phyloP scores from a whole-genome alignment of 1,284 basidiomycete genomes.

The Cutaneotrichosporon sp. region DNA sequence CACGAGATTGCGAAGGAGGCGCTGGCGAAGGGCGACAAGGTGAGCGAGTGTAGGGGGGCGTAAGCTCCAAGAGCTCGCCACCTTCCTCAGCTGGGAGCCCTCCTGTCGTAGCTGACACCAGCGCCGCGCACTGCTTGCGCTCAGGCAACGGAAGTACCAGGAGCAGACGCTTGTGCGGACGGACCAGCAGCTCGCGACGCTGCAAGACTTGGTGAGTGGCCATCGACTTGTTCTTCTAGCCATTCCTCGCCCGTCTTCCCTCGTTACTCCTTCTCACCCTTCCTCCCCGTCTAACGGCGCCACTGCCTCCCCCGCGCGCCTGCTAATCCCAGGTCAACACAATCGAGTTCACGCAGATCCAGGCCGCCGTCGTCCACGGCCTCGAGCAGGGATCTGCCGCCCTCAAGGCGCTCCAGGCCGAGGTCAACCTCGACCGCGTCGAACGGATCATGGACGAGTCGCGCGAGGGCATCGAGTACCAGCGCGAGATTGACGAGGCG shows the following conservation, averaged over 20 bases:
- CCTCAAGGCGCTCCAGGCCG: constrained; percentile 87
- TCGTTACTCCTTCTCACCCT: not conserved
- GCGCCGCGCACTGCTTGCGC: constrained; percentile 73
- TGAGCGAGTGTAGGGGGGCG: too few species aligned
- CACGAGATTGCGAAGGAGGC: constrained; percentile 84
- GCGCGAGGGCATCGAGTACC: constrained; percentile 87
- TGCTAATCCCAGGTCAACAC: constrained; percentile 73
- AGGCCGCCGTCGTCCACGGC: constrained; percentile 89
- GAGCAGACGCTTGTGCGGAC: constrained; percentile 84
- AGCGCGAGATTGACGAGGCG: constrained; percentile 90
- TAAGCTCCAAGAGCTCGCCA: too few species aligned
- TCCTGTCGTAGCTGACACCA: constrained; percentile 27
- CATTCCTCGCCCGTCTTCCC: not conserved
- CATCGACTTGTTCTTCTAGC: too few species aligned
- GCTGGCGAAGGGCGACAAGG: constrained; percentile 77
- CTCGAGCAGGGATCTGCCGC: constrained; percentile 91
- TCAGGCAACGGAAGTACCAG: constrained; percentile 91
- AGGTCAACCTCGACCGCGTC: constrained; percentile 89
- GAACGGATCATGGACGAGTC: constrained; percentile 91
- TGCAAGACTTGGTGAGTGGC: constrained; percentile 82
- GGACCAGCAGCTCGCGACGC: constrained; percentile 81
- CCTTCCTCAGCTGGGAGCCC: too few species aligned
- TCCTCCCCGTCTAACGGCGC: not conserved
- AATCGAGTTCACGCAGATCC: constrained; percentile 94
- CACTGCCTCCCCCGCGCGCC: not conserved